These are phyloP conservation scores for Podaxis pistillaris DNA, from an alignment of 768 basidiomycete genomes.

Conservation along the genomic window DNA sequence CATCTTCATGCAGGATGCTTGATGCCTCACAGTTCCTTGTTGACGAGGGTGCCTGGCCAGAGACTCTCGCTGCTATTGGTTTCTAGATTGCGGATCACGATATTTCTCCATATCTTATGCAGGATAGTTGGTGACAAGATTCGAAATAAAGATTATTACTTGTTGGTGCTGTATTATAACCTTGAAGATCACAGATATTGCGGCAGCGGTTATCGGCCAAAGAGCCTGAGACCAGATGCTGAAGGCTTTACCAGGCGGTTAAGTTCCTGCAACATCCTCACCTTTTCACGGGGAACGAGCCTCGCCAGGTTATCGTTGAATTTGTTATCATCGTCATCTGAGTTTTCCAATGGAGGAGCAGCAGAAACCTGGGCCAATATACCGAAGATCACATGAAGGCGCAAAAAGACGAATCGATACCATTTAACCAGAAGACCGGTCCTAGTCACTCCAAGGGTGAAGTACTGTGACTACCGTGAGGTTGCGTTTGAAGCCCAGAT, in stretches of 20 bases:
- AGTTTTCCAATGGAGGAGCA: slow-evolving; percentile 65
- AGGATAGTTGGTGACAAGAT: background rate
- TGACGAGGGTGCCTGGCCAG: slow-evolving; percentile 29
- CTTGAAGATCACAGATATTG: background rate
- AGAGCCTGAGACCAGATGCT: too few relatives aligned
- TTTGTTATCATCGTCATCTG: slow-evolving; percentile 46
- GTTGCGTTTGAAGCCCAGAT: slow-evolving; percentile 58
- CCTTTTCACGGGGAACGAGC: slow-evolving; percentile 38
- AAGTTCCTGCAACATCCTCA: too few relatives aligned
- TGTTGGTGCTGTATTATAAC: background rate
- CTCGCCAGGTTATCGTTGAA: slow-evolving; percentile 54
- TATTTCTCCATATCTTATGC: background rate
- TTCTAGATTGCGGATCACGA: slow-evolving; percentile 19
- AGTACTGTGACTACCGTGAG: slow-evolving; percentile 43
- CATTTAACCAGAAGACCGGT: slow-evolving; percentile 66
- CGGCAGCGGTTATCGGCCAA: background rate
- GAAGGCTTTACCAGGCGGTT: too few relatives aligned
- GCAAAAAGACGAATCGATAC: slow-evolving; percentile 36
- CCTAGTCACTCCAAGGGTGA: slow-evolving; percentile 44
- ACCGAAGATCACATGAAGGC: background rate
- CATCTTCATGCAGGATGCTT: slow-evolving; percentile 26
- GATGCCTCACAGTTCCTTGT: slow-evolving; percentile 34
- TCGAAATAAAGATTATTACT: background rate
- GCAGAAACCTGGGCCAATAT: slow-evolving; percentile 50
- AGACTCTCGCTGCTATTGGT: slow-evolving; percentile 31